Evolutionary conservation across 192 early-diverging fungal species (phyloP), one percentile per base, ranked within the genome.

Genomic region (Dispira simplex): DNA sequence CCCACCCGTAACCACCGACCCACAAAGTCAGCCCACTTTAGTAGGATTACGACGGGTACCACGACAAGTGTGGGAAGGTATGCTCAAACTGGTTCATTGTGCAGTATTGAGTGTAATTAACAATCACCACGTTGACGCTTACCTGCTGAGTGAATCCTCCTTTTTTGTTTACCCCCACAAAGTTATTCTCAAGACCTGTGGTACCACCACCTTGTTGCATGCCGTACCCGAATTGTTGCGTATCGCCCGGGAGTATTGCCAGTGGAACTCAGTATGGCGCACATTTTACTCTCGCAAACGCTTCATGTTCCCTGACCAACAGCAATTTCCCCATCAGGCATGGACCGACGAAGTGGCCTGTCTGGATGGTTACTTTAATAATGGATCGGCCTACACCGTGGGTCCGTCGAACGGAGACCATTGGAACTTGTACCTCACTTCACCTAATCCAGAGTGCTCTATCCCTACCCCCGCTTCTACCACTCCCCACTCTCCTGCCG

Each of bases 91-190:
- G 65, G 96, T 99, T 18, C 85, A 93, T 66, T 95, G 93, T 80
- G 83, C 89, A 65, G 88, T 99, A 23, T 77, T 99, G 51, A 90
- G 82, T 72, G 80, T 84, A n/a, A 80, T 95, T 57, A 67, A 78
- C 63, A 95, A 92, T 73, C 85, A 85, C 44, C 77, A 87, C 71
- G 73, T 85, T 43, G 92, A 95, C 71, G 91, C 93, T 11, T 99
- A 92, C 74, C 77, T 99, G 52, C 79, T 98, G 63, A 94, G 90
- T 75, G 95, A 98, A 78, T 94, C 91, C 16, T 94, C 92, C 51
- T 89, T 98, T 83, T 98, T 98, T 75, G 91, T 98, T 18, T 96
- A 93, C 70, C 83, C 86, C n/a, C 87, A 96, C 79, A 89, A 91
- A 65, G 65, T 98, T 43, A 90, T 98, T 53, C 76, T 98, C 63